Evolutionary conservation across 2,329 filamentous ascomycete species (phyloP), one percentile per base, ranked within the genome.

Genomic region (Aspergillus ustus): DNA sequence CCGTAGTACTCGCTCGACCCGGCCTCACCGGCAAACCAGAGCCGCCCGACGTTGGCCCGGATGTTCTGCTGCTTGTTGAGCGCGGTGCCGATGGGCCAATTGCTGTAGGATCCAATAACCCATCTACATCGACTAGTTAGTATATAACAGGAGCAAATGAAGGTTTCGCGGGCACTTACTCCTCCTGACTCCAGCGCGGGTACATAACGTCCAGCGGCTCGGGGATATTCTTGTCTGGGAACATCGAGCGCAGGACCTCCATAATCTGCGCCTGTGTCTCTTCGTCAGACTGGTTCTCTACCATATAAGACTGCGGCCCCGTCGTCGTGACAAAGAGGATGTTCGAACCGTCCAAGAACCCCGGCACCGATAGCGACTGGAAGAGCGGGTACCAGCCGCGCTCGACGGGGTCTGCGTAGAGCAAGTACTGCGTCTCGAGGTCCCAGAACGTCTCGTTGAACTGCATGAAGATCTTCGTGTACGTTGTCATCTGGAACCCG

Each of bases 401-500:
- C 2, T 70, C 73, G 7, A 72, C 72, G 0, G 82, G 80, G 20
- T 80, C 77, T 0, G 83, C 82, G 63, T 85, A 85, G 25, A 85
- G 75, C 63, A 83, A 79, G 69, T 81, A 86, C 59, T 86, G 81
- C 2, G 79, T 82, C 22, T 81, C 75, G n/a, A n/a, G n/a, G 0
- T 75, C 69, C 89, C 88, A 91, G 73, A 91, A 91, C 0, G 85
- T 83, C 59, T 87, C 78, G 62, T 87, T 77, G 73, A 91, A 91
- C 65, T 90, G 88, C 59, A 89, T 77, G 74, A 91, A 91, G 62
- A 91, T 85, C 71, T 91, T 91, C 53, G 87, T 91, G 74, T 90
- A 91, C 0, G 87, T 90, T 4, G 85, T 88, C 84, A 91, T 90
- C 59, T 82, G 78, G 71, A 90, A 90, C 40, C 83, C 85, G 2